These are phyloP conservation scores for Pythium rhizo-oryzae DNA, from an alignment of 352 stramenopile genomes.

Conservation along the genomic window DNA sequence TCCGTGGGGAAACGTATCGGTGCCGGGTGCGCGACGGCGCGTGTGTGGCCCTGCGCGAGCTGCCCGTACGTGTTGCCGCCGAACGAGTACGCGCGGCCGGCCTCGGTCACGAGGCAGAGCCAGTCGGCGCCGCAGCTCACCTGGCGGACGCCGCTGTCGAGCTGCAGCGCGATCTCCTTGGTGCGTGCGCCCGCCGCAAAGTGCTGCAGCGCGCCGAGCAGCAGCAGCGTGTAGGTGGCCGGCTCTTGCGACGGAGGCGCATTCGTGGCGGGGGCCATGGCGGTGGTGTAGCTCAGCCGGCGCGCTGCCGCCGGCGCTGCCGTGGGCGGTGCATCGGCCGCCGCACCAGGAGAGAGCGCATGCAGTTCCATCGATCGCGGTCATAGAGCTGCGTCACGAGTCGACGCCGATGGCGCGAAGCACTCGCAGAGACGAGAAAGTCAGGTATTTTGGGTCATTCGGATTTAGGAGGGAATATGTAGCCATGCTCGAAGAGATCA, in stretches of 20 bases:
- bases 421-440: neutral
- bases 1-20: constrained; percentile 36
- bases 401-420: too few species aligned
- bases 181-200: constrained; percentile 20
- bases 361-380: constrained; percentile 1
- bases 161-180: constrained; percentile 43
- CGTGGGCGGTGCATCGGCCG: neutral
- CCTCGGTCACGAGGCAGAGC: constrained; percentile 52
- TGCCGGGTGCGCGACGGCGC: constrained; percentile 26
- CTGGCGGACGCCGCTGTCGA: constrained; percentile 49
- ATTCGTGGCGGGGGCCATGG: neutral
- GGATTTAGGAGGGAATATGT: neutral
- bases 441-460: neutral
- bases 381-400: neutral
- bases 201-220: constrained; percentile 48
- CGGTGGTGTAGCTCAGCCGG: neutral
- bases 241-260: neutral
- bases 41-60: constrained; percentile 51
- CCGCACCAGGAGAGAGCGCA: neutral
- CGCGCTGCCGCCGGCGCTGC: too few species aligned
- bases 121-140: constrained; percentile 54
- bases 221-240: constrained; percentile 55
- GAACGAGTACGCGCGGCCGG: constrained; percentile 51
- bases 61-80: constrained; percentile 65
- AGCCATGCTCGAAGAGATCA: constrained; percentile 1